phyloP scores from a whole-genome alignment of 345 rosid species.

The Salix caprea region DNA sequence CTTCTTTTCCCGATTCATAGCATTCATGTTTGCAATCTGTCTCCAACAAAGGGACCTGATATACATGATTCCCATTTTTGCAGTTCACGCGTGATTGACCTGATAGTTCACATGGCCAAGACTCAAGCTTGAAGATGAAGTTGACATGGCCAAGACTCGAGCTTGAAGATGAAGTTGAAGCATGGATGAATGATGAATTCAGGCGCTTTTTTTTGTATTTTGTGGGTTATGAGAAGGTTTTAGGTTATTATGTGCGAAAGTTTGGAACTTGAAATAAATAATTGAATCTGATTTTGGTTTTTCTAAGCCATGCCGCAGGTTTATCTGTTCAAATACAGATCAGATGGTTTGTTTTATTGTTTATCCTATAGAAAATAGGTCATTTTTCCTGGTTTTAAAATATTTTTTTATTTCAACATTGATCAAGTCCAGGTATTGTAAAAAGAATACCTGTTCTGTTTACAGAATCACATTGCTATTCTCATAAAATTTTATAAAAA shows the following conservation, averaged over 20 bases:
- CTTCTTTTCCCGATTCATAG: neutral
- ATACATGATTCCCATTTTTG: slow-evolving; percentile 8
- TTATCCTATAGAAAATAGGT: no score
- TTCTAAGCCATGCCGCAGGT: neutral
- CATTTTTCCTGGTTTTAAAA: neutral
- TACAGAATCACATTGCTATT: no score
- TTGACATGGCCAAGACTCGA: slow-evolving; percentile 18
- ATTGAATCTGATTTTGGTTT: neutral
- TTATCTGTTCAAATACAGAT: neutral
- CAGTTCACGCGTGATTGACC: slow-evolving; percentile 76
- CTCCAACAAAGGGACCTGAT: neutral
- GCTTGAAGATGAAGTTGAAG: neutral
- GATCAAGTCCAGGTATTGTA: no score
- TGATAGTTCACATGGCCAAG: slow-evolving; percentile 44
- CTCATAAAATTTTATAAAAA: no score
- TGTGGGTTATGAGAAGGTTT: neutral
- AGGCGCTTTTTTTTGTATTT: neutral
- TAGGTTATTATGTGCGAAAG: neutral
- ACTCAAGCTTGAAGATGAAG: slow-evolving; percentile 7
- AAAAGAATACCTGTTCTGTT: no score
- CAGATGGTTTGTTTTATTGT: neutral
- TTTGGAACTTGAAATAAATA: neutral
- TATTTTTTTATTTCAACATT: no score
- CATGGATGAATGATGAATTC: neutral
- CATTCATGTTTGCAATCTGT: neutral